Base-by-base conservation (phyloP, 805 yeast species). In the Candida nemodendra region DNA sequence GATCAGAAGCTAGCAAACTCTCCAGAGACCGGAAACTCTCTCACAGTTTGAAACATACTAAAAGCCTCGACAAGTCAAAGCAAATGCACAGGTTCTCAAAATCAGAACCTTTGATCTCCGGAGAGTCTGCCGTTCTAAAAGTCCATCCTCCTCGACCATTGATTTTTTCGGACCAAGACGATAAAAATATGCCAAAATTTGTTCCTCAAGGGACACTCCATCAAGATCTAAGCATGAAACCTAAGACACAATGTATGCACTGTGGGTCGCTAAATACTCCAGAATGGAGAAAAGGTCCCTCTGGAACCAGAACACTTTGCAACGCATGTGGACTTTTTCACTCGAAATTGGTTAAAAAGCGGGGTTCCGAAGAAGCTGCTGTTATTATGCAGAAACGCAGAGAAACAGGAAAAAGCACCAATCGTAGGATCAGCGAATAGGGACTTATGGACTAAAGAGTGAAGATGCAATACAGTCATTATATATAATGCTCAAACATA, bases 201-300 rank as follows among this genome's bases (percentile, higher is more conserved):
- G 51, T 37, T 11, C 59, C 61, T 0, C 65, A 59, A 26, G 68
- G 67, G 2, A 56, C 56, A 4, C 40, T 66, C 13, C 65, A 64
- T 24, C 61, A 59, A 27, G 70, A 63, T 16, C 50, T 66, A 15
- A 60, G 69, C 32, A 37, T 54, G 11, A 57, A 51, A 35, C 53
- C 56, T 5, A 56, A 56, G 28, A 42, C 53, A 5, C 45, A 57
- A 7, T 84, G 91, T 51, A 54, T 65, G 24, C 95, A 88, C 50
- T 89, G 96, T 64, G 81, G 81, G 0, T 76, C 81, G 2, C 69
- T 69, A 19, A 78, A 77, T 32, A 85, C 95, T 0, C 96, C 96
- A 0, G 96, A 90, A 60, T 89, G 97, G 97, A 72, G 97, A 55
- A 70, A 83, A 44, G 97, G 96, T 0, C 96, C 96, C 1, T 74